Evolutionary conservation across 1,284 basidiomycete species (phyloP).

Genomic region (Marasmius sp.): DNA sequence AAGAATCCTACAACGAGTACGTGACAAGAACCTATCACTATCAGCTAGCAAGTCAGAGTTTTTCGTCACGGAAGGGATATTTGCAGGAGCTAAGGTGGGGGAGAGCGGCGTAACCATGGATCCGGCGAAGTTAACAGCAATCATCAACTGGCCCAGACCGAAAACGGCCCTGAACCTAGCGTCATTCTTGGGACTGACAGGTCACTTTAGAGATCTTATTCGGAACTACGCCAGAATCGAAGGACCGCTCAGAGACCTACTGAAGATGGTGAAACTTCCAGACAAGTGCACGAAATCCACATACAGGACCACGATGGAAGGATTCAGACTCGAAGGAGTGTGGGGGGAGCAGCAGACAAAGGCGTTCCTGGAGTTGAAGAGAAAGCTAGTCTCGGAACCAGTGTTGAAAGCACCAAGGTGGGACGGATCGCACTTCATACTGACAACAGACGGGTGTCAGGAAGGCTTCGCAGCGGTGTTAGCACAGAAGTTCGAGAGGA

Average conservation of each 20-base stretch:
- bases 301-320: neutral
- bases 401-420: conserved; percentile 10
- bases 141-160: conserved; percentile 31
- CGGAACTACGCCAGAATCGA: neutral
- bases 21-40: conserved; percentile 26
- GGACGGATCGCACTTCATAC: conserved; percentile 16
- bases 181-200: neutral
- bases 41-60: conserved; percentile 29
- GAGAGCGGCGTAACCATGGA: conserved; percentile 30
- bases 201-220: neutral
- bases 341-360: conserved; percentile 12
- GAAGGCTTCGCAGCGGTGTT: conserved; percentile 19
- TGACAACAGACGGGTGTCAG: conserved; percentile 8
- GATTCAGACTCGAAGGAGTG: neutral
- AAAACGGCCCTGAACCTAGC: conserved; percentile 7
- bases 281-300: neutral
- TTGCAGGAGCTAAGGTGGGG: conserved; percentile 12
- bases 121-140: conserved; percentile 30
- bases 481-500: conserved; percentile 6
- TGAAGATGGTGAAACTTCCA: neutral
- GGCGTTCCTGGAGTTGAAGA: conserved; percentile 19
- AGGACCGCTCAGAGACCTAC: neutral
- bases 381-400: conserved; percentile 14
- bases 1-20: conserved; percentile 18
- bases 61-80: conserved; percentile 30